Base-by-base conservation (phyloP, 164 flowering plant species). In the Cinnamomum micranthum region DNA sequence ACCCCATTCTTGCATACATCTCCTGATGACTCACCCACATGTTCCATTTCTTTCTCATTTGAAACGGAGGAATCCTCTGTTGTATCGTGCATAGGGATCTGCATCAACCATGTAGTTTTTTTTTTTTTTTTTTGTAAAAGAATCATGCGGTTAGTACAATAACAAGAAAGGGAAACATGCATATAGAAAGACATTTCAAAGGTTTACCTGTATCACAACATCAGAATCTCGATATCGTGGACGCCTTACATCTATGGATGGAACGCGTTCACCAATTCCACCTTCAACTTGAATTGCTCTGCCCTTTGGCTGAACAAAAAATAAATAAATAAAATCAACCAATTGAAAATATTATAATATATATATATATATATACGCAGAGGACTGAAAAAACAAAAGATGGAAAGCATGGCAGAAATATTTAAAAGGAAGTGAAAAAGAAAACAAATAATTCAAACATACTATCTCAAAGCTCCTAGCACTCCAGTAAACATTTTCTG, bases 151-250 rank as follows among this genome's bases (percentile, higher is more conserved):
- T 67, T n/a, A 81, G 55, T 20, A 64, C 51, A 47, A 52, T 20
- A 65, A 50, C 70, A 64, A 47, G 41, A 25, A 31, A 47, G 11
- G 59, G 20, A 4, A 67, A 31, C 12, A 15, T 5, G 41, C 3
- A 31, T 17, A 19, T 27, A 69, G 10, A 17, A 35, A 9, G 24
- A 24, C 50, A 41, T 6, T 24, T 11, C 24, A 14, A 64, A 73
- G 73, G 24, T 20, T 17, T 24, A 88, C 92, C 88, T 88, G 85
- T 83, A 91, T 89, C 68, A 91, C 90, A 76, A 85, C 95, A 85
- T 86, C 91, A 59, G 88, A 79, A 83, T 89, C 90, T 76, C 81
- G 75, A 79, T 50, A 60, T 71, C 81, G 75, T 27, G 85, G 82
- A 55, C 80, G 84, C 75, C 83, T 81, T 47, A 82, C 35, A 77